Conservation (phyloP, 306 rosid genomes). For the Quercus gilva region DNA sequence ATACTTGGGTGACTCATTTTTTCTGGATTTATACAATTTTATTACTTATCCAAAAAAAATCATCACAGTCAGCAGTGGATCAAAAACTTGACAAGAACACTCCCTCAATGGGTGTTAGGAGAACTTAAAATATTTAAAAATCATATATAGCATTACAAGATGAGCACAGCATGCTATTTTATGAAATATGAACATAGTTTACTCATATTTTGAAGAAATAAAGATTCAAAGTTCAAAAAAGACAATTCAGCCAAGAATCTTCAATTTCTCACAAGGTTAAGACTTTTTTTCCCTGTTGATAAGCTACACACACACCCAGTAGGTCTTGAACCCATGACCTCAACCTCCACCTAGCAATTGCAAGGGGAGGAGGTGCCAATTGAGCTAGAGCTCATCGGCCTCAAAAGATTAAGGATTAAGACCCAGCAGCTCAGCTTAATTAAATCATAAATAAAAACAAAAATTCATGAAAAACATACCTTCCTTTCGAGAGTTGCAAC, state of each 20-base stretch:
- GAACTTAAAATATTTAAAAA: background rate
- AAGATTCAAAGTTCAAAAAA: background rate
- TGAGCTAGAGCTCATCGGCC: no score
- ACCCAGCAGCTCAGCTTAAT: background rate
- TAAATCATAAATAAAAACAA: constrained; percentile 9
- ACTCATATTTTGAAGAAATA: background rate
- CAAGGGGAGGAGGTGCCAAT: no score
- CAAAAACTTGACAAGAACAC: background rate
- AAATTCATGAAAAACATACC: constrained; percentile 43
- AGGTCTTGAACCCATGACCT: no score
- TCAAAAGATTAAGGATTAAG: background rate
- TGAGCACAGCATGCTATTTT: background rate
- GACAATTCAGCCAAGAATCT: constrained; percentile 11
- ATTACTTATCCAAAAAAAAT: no score
- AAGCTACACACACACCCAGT: no score
- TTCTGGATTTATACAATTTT: no score
- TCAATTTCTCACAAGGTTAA: background rate
- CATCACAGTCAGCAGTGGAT: background rate
- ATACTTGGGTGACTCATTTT: no score
- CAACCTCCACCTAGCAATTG: no score
- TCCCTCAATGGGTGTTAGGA: background rate
- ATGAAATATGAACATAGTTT: background rate
- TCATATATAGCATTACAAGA: background rate
- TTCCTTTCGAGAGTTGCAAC: constrained; percentile 86
- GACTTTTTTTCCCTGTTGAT: no score